Evolutionary conservation across 257 asterid genomes (phyloP).

Genomic region (Gynochthodes officinalis): DNA sequence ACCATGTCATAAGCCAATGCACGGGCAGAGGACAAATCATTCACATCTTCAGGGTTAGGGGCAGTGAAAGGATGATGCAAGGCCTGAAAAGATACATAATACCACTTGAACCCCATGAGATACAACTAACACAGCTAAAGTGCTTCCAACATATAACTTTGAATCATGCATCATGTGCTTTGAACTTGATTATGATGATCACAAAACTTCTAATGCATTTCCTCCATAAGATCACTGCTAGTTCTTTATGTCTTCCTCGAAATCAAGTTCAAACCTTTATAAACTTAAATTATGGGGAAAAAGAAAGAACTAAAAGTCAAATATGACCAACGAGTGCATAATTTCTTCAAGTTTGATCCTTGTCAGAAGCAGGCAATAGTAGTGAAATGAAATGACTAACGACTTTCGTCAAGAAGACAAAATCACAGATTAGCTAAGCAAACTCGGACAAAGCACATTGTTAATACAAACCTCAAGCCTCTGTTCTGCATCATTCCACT

Average conservation of each 20-base stretch:
- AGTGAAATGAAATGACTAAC: constrained; percentile 3
- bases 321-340: neutral
- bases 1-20: constrained; percentile 99
- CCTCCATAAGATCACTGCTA: neutral
- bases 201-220: neutral
- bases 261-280: neutral
- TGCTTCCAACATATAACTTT: neutral
- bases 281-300: neutral
- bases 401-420: constrained; percentile 8
- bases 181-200: neutral
- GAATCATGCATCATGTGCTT: neutral
- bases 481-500: constrained; percentile 89
- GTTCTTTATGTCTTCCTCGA: neutral
- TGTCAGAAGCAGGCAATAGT: neutral
- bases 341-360: neutral
- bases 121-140: neutral
- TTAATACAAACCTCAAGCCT: constrained; percentile 77
- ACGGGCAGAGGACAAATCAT: constrained; percentile 82
- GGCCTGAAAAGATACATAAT: constrained; percentile 49
- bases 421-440: constrained; percentile 1
- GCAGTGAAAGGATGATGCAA: constrained; percentile 99
- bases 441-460: constrained; percentile 8
- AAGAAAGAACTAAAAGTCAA: neutral
- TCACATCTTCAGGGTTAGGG: constrained; percentile 90
- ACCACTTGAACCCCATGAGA: neutral